Evolutionary conservation across 495 filamentous ascomycete genomes (phyloP), one percentile per base, ranked within the genome.

Genomic region (Durotheca rogersii): DNA sequence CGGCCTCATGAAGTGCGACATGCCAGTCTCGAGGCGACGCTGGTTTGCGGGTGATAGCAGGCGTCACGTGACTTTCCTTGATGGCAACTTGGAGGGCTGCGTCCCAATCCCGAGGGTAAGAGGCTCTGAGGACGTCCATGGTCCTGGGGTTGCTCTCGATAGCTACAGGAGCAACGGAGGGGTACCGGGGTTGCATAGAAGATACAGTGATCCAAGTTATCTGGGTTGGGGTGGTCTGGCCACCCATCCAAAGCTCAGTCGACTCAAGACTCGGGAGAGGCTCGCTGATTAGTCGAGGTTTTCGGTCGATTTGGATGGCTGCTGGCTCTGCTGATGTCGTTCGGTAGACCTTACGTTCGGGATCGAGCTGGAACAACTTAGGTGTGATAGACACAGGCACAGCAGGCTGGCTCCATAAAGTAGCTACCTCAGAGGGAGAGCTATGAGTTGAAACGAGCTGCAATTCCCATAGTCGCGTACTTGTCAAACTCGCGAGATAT

Each of bases 11-110:
- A 4, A 73, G 68, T 3, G 68, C 70, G 7, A 49, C 48, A 11
- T 62, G 46, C 70, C 68, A 71, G 6, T 68, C 62, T 17, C 61
- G 60, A 20, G 58, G 62, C 7, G 65, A 56, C 0, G 58, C 60
- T 10, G 15, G 7, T 21, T 39, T 49, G 16, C 61, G 66, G 18
- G 20, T 25, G 3, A 52, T n/a, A 15, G 40, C 47, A 5, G 51
- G 43, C 18, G 27, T n/a, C 7, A 41, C 29, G 16, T 42, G 33
- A 10, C 60, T 49, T 33, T 47, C 51, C 21, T 49, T 37, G 10
- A 53, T 40, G 12, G 56, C 60, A 18, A 23, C 44, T 11, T 53
- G 23, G 21, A 62, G 50, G 4, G 25, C 55, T 4, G 1, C 21
- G 2, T 60, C 51, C 60, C 55, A 60, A 29, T 60, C 46, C 20